A percentile compares a stretch with the other conserved stretches of the same genome.
Evolutionary conservation across 2,329 filamentous ascomycete genomes (phyloP).

Genomic region (Diaporthe capsici): DNA sequence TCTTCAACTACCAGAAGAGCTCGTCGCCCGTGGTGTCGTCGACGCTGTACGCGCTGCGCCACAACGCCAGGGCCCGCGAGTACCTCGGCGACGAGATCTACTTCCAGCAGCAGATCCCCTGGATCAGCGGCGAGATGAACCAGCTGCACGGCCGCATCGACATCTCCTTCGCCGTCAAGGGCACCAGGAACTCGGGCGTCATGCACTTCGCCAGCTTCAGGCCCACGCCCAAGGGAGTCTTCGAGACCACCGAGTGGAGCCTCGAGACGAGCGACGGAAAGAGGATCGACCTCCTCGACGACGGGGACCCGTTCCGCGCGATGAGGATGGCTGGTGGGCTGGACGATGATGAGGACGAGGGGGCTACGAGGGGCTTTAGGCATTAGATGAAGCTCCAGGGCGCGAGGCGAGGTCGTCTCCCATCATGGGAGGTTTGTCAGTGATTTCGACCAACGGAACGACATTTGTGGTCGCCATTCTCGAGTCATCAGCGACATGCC

Average conservation of each 20-base stretch:
- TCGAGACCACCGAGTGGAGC: slow-evolving; percentile 93
- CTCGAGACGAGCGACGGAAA: slow-evolving; percentile 75
- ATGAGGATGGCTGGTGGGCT: slow-evolving; percentile 31
- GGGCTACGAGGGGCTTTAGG: slow-evolving; percentile 62
- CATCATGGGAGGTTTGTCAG: not conserved
- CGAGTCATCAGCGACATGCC: not conserved
- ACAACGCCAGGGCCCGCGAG: slow-evolving; percentile 79
- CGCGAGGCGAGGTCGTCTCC: too few relatives aligned
- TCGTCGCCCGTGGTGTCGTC: slow-evolving; percentile 89
- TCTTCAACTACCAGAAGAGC: slow-evolving; percentile 99
- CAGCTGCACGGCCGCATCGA: slow-evolving; percentile 93
- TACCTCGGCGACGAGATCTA: slow-evolving; percentile 90
- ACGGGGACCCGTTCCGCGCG: slow-evolving; percentile 74
- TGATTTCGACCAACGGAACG: not conserved
- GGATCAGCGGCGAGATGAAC: slow-evolving; percentile 91
- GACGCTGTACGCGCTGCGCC: slow-evolving; percentile 92
- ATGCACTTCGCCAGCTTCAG: slow-evolving; percentile 87
- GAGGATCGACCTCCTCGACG: slow-evolving; percentile 81
- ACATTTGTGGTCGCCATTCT: not conserved
- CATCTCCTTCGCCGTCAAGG: slow-evolving; percentile 89
- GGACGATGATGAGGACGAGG: slow-evolving; percentile 55
- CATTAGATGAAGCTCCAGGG: slow-evolving; percentile 55
- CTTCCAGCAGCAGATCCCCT: slow-evolving; percentile 83
- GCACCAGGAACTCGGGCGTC: slow-evolving; percentile 76
- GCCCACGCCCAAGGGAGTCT: slow-evolving; percentile 72